Percentiles rank a stretch among this genome's conserved stretches.
Evolutionary conservation across 306 rosid species (phyloP).

Genomic region (Betula pendula): DNA sequence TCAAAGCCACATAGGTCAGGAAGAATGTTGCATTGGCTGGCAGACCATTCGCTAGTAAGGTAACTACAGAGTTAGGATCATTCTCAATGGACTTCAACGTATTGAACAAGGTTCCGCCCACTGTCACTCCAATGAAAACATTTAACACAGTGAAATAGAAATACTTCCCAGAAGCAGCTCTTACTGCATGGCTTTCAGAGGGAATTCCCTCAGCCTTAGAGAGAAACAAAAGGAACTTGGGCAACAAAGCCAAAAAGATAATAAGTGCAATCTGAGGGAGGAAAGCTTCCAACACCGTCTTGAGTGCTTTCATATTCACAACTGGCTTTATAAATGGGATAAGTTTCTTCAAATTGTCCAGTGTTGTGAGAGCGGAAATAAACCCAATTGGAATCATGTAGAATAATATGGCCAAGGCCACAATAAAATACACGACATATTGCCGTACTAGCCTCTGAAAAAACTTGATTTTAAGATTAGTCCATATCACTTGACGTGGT

Average conservation of each 20-base stretch:
- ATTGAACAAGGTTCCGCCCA: conserved; percentile 70
- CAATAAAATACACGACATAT: conserved; percentile 62
- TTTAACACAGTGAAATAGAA: conserved; percentile 78
- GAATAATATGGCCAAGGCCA: conserved; percentile 65
- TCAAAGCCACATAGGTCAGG: conserved; percentile 85
- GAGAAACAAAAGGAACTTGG: conserved; percentile 68
- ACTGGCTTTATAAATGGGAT: conserved; percentile 75
- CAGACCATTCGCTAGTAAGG: conserved; percentile 62
- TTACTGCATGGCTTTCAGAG: conserved; percentile 66
- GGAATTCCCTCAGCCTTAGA: conserved; percentile 88
- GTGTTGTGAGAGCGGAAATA: conserved; percentile 77
- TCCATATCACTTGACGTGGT: conserved; percentile 74
- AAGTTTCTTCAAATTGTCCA: conserved; percentile 58
- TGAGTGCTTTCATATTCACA: conserved; percentile 34
- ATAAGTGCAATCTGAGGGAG: conserved; percentile 90
- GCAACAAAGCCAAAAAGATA: conserved; percentile 78
- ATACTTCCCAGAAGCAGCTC: conserved; percentile 95
- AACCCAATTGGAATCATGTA: conserved; percentile 76
- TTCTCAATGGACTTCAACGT: conserved; percentile 57
- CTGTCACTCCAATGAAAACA: conserved; percentile 82
- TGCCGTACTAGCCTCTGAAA: conserved; percentile 66
- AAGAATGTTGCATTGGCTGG: conserved; percentile 84
- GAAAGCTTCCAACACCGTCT: conserved; percentile 78
- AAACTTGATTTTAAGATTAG: conserved; percentile 66
- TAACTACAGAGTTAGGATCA: conserved; percentile 27